These are phyloP conservation scores for Penicillium janthinellum DNA, from an alignment of 2,329 filamentous ascomycete species.

Conservation along the genomic window DNA sequence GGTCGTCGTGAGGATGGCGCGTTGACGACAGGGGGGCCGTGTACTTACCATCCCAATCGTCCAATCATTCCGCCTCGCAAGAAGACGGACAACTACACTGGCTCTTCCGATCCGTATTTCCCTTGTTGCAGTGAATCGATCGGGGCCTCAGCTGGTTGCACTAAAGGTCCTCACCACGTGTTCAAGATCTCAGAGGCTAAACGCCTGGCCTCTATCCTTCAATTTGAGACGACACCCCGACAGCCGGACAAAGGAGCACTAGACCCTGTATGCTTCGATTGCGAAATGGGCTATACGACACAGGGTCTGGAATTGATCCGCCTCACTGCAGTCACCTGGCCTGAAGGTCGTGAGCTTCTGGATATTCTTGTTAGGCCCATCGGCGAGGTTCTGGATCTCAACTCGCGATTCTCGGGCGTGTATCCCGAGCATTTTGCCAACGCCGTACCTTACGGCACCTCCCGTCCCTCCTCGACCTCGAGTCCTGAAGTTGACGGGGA, in stretches of 20 bases:
- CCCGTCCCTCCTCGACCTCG: constrained; percentile 26
- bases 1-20: constrained; percentile 76
- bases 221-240: constrained; percentile 74
- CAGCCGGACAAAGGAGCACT: constrained; percentile 34
- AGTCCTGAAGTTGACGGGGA: constrained; percentile 24
- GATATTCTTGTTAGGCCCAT: constrained; percentile 84
- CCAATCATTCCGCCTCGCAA: constrained; percentile 60
- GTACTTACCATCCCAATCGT: constrained; percentile 79
- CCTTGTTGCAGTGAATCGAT: constrained; percentile 77
- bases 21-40: constrained; percentile 73
- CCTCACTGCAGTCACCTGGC: constrained; percentile 87
- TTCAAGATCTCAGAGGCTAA: constrained; percentile 80
- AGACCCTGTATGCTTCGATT: constrained; percentile 77
- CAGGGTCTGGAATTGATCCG: constrained; percentile 86
- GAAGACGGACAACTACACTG: constrained; percentile 57
- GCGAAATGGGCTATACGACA: constrained; percentile 96
- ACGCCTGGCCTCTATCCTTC: constrained; percentile 73
- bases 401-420: constrained; percentile 89
- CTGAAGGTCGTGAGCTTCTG: constrained; percentile 70
- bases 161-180: constrained; percentile 71
- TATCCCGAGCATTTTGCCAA: constrained; percentile 73
- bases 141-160: constrained; percentile 75
- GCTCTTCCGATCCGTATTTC: constrained; percentile 64
- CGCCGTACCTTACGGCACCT: constrained; percentile 60
- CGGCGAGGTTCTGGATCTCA: constrained; percentile 84